Conservation (phyloP, 2,329 filamentous ascomycete species). For the Coniochaeta sp. region DNA sequence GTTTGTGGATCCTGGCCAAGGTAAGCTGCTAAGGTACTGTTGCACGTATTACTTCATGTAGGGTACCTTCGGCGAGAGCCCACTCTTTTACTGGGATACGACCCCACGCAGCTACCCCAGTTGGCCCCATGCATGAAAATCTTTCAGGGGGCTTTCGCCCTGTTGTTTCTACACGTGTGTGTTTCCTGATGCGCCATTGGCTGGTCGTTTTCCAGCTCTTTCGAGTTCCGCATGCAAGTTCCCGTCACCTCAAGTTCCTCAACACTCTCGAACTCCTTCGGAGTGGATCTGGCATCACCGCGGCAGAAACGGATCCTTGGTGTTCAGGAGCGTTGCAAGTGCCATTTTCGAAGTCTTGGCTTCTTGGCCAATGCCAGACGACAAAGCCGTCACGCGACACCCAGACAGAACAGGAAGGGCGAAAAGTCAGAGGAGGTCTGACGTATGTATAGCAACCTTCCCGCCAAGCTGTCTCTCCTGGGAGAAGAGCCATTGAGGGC, state of each 20-base stretch:
- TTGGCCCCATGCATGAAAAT: background rate
- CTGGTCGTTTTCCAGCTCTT: background rate
- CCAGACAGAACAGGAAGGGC: background rate
- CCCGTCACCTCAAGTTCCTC: too few species aligned
- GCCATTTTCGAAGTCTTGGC: background rate
- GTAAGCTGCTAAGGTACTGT: too few species aligned
- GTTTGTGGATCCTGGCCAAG: background rate
- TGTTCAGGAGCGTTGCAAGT: background rate
- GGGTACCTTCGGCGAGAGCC: background rate
- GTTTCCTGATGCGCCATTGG: background rate
- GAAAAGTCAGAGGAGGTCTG: background rate
- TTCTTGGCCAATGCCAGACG: background rate
- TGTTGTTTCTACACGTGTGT: background rate
- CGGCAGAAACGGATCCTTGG: background rate
- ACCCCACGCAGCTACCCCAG: too few species aligned
- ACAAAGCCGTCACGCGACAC: background rate
- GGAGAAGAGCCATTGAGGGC: background rate
- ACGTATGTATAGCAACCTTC: background rate
- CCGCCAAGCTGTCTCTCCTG: background rate
- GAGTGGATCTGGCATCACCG: background rate
- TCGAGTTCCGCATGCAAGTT: background rate
- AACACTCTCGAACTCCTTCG: background rate
- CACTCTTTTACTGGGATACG: too few species aligned
- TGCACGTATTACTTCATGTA: too few species aligned
- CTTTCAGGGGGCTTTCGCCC: background rate